A percentile compares a stretch with the other conserved stretches of the same genome.
Evolutionary conservation across 768 basidiomycete species (phyloP).

Genomic region (Phylloporus sp.): DNA sequence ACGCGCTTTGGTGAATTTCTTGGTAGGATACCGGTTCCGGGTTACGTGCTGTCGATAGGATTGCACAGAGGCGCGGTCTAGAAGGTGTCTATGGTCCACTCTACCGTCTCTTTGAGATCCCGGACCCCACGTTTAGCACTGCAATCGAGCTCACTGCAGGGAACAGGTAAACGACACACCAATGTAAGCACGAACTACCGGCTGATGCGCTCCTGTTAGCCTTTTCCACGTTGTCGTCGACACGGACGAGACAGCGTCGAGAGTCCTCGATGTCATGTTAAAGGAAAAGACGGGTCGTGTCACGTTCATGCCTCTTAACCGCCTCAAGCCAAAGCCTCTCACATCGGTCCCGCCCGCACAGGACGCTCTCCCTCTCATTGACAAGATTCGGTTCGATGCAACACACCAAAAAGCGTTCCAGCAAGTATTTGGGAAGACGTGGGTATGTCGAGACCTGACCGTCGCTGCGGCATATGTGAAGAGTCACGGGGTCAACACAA

Average conservation of each 20-base stretch:
- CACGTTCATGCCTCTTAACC: constrained; percentile 97
- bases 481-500: constrained; percentile 91
- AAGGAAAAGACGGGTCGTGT: constrained; percentile 91
- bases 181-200: not conserved
- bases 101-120: constrained; percentile 88
- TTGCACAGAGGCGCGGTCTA: constrained; percentile 68
- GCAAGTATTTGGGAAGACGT: constrained; percentile 96
- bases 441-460: constrained; percentile 89
- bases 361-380: constrained; percentile 76
- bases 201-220: constrained; percentile 30
- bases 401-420: constrained; percentile 79
- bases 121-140: constrained; percentile 82
- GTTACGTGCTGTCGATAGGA: constrained; percentile 78
- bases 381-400: constrained; percentile 74
- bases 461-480: constrained; percentile 93
- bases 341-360: constrained; percentile 56
- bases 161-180: constrained; percentile 59
- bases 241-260: constrained; percentile 87
- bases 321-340: constrained; percentile 72
- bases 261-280: constrained; percentile 90
- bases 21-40: constrained; percentile 85
- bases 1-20: not conserved
- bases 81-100: constrained; percentile 90
- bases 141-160: constrained; percentile 95
- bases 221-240: constrained; percentile 98